A percentile compares a stretch with the other conserved stretches of the same genome.
Conservation (phyloP, 495 filamentous ascomycete species). For the Penicillium roqueforti region DNA sequence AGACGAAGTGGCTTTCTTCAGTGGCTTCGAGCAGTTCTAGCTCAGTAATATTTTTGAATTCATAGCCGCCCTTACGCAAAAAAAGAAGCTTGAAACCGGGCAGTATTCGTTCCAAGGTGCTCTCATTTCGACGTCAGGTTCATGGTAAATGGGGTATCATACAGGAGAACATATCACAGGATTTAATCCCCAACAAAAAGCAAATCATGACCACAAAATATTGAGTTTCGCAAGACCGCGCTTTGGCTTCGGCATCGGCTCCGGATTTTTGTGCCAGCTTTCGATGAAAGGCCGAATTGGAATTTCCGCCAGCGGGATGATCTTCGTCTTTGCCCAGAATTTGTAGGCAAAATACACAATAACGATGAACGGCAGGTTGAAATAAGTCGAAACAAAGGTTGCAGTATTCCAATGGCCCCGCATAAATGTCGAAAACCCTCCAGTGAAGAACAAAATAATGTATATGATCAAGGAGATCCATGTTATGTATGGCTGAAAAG, state of each 20-base stretch:
- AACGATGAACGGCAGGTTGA: constrained; percentile 52
- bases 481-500: constrained; percentile 48
- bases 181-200: not conserved
- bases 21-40: not conserved
- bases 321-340: constrained; percentile 48
- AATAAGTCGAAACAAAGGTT: constrained; percentile 29
- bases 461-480: constrained; percentile 48
- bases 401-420: constrained; percentile 41
- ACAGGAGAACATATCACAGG: not conserved
- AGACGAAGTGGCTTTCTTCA: not conserved
- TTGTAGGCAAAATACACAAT: constrained; percentile 53
- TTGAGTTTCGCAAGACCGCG: constrained; percentile 17
- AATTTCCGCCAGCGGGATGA: constrained; percentile 49
- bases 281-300: constrained; percentile 28
- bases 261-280: constrained; percentile 20
- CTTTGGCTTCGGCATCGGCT: constrained; percentile 17
- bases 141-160: not conserved
- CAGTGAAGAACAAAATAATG: constrained; percentile 37
- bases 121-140: not conserved
- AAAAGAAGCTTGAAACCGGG: constrained; percentile 39
- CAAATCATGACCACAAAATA: constrained; percentile 21
- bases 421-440: constrained; percentile 40
- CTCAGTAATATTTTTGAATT: not conserved
- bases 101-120: too few species aligned
- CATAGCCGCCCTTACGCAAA: constrained; percentile 34